Base-by-base conservation (phyloP, 331 rosid species). In the Quercus tomentella region DNA sequence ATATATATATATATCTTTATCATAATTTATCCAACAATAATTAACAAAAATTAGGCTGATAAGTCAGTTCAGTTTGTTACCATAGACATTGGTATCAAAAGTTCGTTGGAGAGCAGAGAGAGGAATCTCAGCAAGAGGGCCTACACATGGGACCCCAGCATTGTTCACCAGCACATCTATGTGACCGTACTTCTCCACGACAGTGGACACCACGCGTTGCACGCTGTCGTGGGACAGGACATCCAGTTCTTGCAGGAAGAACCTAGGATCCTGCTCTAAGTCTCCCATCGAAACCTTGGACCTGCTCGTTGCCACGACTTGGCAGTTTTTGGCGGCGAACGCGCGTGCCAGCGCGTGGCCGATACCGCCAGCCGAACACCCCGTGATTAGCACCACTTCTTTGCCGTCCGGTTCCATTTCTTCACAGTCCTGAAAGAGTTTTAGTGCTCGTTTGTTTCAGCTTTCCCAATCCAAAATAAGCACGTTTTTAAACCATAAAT, bases 311-410 rank as follows among this genome's bases (percentile, higher is more conserved):
- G 97, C 96, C 14, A 91, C 97, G 73, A 92, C 97, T 61, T 61
- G 28, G 74, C 94, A 94, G 12, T 76, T 82, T 17, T 79, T 83
- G 20, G 84, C 86, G 5, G 98, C 97, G 79, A 94, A 94, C 17
- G 93, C 86, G 63, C 84, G 87, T 60, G 98, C 97, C 25, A 94
- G 90, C 70, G 92, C 89, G 80, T 91, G 87, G 0, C 98, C 98
- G 2, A 92, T 89, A 0, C 98, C 94, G 22, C 95, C 97, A 2
- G 73, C 30, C 4, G 92, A 76, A 49, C 98, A 92, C 1, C 97
- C 97, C 0, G 92, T 92, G 65, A 94, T 78, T 22, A 92, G 82
- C 17, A 94, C 97, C 56, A 94, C 96, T 35, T 35, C 52, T 67
- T 67, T 18, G 49, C 26, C 17, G 26, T 4, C 6, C 6, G 26